Evolutionary conservation across 1,139 yeast genomes (phyloP).

Genomic region (Wickerhamomyces sp.): DNA sequence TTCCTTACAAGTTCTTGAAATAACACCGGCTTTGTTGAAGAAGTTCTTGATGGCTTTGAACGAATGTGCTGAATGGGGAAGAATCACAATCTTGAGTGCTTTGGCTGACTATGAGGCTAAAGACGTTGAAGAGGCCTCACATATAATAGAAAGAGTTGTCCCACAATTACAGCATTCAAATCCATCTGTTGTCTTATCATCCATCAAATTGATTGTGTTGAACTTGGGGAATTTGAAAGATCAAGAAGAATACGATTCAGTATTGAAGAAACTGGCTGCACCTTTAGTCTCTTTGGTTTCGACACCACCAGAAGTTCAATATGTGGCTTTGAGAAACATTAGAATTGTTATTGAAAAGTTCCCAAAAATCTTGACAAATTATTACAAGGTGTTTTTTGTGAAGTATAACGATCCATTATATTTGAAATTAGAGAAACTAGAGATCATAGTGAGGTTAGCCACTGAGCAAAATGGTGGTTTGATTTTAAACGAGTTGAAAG

Average conservation of each 20-base stretch:
- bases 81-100: conserved; percentile 83
- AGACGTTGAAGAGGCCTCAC: conserved; percentile 64
- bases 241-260: conserved; percentile 34
- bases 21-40: conserved; percentile 40
- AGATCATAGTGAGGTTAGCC: conserved; percentile 82
- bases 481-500: conserved; percentile 79
- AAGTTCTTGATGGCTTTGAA: conserved; percentile 77
- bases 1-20: conserved; percentile 36
- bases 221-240: conserved; percentile 54
- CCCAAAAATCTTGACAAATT: conserved; percentile 73
- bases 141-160: conserved; percentile 82
- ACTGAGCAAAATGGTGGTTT: conserved; percentile 63
- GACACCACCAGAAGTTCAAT: conserved; percentile 90
- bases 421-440: conserved; percentile 87
- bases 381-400: conserved; percentile 85
- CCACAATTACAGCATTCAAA: conserved; percentile 98
- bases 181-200: conserved; percentile 87
- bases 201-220: conserved; percentile 76
- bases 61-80: conserved; percentile 99
- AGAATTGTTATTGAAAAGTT: conserved; percentile 85
- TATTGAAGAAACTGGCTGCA: conserved; percentile 75
- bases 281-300: conserved; percentile 88
- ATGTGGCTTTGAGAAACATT: conserved; percentile 88
- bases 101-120: conserved; percentile 62
- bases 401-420: conserved; percentile 94